Conservation (phyloP, 305 asterid species). For the Fraxinus dipetala region DNA sequence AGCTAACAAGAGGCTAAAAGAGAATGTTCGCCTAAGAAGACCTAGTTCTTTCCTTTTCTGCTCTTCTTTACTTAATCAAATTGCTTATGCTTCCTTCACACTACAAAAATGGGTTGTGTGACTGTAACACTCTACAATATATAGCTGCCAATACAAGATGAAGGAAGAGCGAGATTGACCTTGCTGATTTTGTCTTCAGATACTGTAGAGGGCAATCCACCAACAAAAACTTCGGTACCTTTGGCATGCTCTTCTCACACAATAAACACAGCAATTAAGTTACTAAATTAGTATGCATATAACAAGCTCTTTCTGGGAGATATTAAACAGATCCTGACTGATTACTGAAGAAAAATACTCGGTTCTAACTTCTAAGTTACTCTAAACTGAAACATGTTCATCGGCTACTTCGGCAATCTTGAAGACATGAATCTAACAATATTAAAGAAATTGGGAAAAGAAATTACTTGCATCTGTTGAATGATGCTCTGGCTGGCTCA, state of each 20-base stretch:
- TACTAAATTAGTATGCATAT: neutral
- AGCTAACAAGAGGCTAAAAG: conserved; percentile 6
- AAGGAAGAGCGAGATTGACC: conserved; percentile 38
- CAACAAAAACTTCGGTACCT: conserved; percentile 80
- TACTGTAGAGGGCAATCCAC: conserved; percentile 62
- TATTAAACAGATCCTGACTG: neutral
- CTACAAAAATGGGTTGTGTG: neutral
- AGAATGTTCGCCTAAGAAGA: neutral
- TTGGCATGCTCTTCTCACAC: conserved; percentile 37
- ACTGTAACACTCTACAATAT: neutral
- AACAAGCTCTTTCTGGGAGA: neutral
- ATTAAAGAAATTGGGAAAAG: neutral
- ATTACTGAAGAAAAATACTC: conserved; percentile 15
- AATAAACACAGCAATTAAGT: conserved; percentile 12
- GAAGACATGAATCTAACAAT: neutral
- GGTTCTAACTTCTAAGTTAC: neutral
- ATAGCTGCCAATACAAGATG: conserved; percentile 1
- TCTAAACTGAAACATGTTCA: neutral
- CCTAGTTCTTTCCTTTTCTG: neutral
- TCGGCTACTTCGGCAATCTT: neutral
- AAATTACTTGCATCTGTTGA: conserved; percentile 34
- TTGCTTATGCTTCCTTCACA: conserved; percentile 8
- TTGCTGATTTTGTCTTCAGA: conserved; percentile 59
- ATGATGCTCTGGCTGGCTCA: conserved; percentile 43
- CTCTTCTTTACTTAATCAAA: conserved; percentile 1